A percentile compares a stretch with the other conserved stretches of the same genome.
These are phyloP conservation scores for Niebla homalea DNA, from an alignment of 495 filamentous ascomycete genomes.

Conservation along the genomic window DNA sequence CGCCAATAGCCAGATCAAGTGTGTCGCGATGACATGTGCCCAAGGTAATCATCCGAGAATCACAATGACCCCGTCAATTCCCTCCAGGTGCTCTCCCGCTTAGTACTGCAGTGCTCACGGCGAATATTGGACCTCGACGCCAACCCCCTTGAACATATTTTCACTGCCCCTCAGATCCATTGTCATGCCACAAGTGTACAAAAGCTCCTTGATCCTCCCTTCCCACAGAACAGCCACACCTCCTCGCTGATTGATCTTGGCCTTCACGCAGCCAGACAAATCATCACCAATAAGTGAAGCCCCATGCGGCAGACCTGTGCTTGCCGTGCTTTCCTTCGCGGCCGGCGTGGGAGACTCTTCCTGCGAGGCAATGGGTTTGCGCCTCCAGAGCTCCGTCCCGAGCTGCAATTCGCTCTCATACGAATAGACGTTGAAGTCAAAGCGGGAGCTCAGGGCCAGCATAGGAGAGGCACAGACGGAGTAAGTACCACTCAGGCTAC, in stretches of 20 bases:
- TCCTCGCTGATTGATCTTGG: constrained; percentile 72
- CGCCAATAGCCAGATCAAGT: too few species aligned
- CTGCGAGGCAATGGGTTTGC: constrained; percentile 32
- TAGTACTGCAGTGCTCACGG: constrained; percentile 41
- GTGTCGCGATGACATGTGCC: too few species aligned
- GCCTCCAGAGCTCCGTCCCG: constrained; percentile 79
- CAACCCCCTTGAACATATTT: constrained; percentile 59
- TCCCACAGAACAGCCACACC: constrained; percentile 84
- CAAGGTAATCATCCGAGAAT: too few species aligned
- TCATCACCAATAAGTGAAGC: constrained; percentile 37
- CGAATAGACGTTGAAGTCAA: constrained; percentile 96
- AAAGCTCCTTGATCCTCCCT: constrained; percentile 77
- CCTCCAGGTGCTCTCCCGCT: not conserved
- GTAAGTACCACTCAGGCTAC: constrained; percentile 78
- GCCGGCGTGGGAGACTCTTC: constrained; percentile 26
- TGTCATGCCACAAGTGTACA: constrained; percentile 78
- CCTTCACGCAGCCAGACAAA: constrained; percentile 78
- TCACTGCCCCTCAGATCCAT: constrained; percentile 60
- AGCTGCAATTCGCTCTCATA: constrained; percentile 90
- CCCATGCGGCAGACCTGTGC: not conserved
- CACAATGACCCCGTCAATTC: too few species aligned
- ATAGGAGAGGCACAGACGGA: constrained; percentile 72
- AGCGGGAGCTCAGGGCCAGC: constrained; percentile 71
- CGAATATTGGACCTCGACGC: constrained; percentile 83
- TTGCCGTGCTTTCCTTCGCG: constrained; percentile 3